Evolutionary conservation across 768 basidiomycete genomes (phyloP).

Genomic region (Tylopilus cervinicoccineus): DNA sequence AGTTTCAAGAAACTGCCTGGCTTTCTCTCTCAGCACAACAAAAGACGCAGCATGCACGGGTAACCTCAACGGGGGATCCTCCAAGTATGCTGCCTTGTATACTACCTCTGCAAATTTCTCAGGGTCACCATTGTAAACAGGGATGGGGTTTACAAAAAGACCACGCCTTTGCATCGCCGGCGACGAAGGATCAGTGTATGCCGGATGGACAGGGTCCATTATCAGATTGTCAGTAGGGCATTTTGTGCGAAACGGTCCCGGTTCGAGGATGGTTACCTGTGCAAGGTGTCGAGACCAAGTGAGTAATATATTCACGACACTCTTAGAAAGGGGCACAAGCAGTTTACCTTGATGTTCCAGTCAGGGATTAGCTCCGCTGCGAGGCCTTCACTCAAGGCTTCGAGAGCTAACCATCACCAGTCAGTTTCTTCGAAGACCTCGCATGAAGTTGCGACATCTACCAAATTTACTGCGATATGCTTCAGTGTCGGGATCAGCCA

Average conservation of each 20-base stretch:
- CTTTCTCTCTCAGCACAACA: neutral
- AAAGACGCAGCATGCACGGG: neutral
- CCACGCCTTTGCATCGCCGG: neutral
- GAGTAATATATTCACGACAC: neutral
- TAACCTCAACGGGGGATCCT: slow-evolving; percentile 16
- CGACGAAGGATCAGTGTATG: slow-evolving; percentile 8
- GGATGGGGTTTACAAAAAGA: neutral
- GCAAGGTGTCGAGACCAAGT: neutral
- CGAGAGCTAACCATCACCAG: slow-evolving; percentile 4
- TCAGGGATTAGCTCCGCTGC: slow-evolving; percentile 14
- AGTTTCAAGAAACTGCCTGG: slow-evolving; percentile 10
- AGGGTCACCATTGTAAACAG: slow-evolving; percentile 11
- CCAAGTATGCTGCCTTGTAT: slow-evolving; percentile 4
- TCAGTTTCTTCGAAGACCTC: neutral
- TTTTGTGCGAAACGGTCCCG: slow-evolving; percentile 1
- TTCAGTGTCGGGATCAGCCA: neutral
- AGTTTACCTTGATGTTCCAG: slow-evolving; percentile 21
- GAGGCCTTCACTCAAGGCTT: slow-evolving; percentile 13
- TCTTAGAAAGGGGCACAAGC: too few species aligned
- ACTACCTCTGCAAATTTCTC: slow-evolving; percentile 14
- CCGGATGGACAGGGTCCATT: slow-evolving; percentile 8
- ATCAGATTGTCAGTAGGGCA: neutral
- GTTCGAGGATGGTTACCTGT: slow-evolving; percentile 6
- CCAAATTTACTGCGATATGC: slow-evolving; percentile 12
- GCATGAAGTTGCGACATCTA: neutral